Evolutionary conservation across 2,329 filamentous ascomycete species (phyloP).

Genomic region (Xylariaceae sp.): DNA sequence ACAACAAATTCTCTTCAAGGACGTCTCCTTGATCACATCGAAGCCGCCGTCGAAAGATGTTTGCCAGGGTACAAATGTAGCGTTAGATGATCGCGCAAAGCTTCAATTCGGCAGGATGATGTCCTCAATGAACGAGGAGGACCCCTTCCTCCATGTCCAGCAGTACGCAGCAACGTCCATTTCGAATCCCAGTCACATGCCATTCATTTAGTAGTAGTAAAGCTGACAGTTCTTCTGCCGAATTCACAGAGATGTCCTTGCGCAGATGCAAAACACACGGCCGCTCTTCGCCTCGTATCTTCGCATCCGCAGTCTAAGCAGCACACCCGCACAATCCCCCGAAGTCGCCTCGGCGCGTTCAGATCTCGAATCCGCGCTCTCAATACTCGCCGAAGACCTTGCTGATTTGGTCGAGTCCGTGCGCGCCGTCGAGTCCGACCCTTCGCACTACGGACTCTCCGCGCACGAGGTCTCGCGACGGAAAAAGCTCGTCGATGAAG

Average conservation of each 20-base stretch:
- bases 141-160: conserved; percentile 69
- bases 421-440: conserved; percentile 79
- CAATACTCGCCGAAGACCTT: conserved; percentile 74
- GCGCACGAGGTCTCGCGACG: conserved; percentile 76
- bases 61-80: conserved; percentile 26
- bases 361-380: conserved; percentile 63
- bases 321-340: conserved; percentile 61
- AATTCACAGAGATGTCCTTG: conserved; percentile 71
- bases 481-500: conserved; percentile 78
- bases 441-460: conserved; percentile 81
- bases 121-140: conserved; percentile 63
- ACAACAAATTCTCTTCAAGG: not conserved
- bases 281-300: conserved; percentile 92
- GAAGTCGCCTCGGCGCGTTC: conserved; percentile 76
- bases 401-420: conserved; percentile 85
- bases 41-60: not conserved
- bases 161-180: conserved; percentile 45
- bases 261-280: conserved; percentile 73
- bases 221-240: too few species aligned
- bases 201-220: not conserved
- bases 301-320: conserved; percentile 84
- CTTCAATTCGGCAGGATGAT: conserved; percentile 50
- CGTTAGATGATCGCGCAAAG: conserved; percentile 21
- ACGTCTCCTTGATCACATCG: not conserved
- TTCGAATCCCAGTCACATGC: not conserved